These are phyloP conservation scores for Pseudoturritis turrita DNA, from an alignment of 345 rosid genomes.

Conservation along the genomic window DNA sequence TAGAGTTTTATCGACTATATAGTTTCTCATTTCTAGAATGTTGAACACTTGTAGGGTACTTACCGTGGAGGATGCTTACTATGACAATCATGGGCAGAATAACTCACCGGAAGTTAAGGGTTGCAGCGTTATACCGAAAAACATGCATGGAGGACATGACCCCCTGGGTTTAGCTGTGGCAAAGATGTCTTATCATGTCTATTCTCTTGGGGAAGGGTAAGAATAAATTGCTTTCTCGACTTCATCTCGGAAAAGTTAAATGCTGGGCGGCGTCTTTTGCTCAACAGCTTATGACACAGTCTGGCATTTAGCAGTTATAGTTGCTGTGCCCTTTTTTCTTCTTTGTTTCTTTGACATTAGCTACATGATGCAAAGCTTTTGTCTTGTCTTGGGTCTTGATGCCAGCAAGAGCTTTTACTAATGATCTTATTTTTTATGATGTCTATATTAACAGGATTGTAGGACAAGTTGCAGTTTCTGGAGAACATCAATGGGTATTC, in stretches of 20 bases:
- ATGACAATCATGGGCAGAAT: constrained; percentile 42
- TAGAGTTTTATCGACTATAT: not conserved
- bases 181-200: constrained; percentile 81
- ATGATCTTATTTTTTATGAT: not conserved
- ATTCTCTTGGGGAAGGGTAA: constrained; percentile 94
- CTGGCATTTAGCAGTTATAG: not conserved
- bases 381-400: not conserved
- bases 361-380: constrained; percentile 1
- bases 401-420: not conserved
- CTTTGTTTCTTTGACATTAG: not conserved
- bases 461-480: constrained; percentile 81
- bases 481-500: constrained; percentile 70
- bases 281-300: not conserved
- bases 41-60: constrained; percentile 58
- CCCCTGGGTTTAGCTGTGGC: constrained; percentile 76
- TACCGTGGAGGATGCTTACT: constrained; percentile 89
- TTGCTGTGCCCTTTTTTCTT: not conserved
- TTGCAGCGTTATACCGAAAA: constrained; percentile 38
- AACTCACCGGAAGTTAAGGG: constrained; percentile 38
- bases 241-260: not conserved
- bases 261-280: not conserved
- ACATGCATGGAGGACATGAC: constrained; percentile 40
- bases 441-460: constrained; percentile 56
- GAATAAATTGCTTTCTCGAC: constrained; percentile 14
- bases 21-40: constrained; percentile 1